These are phyloP conservation scores for Protomyces gravidus DNA, from an alignment of 1,139 yeast genomes.

Conservation along the genomic window DNA sequence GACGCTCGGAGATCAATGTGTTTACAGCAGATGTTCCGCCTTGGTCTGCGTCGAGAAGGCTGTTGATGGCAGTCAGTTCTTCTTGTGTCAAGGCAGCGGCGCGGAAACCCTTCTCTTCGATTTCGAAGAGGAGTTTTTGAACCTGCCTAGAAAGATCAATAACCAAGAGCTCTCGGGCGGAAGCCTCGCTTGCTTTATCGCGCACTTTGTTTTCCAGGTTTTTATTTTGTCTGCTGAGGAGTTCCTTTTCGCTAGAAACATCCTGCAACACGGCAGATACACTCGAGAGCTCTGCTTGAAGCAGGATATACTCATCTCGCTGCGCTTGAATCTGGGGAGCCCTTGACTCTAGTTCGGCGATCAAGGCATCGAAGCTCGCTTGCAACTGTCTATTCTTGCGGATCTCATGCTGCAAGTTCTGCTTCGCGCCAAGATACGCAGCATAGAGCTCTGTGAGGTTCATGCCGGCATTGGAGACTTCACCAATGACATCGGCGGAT, in stretches of 20 bases:
- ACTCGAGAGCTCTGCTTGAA: constrained; percentile 53
- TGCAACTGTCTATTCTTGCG: constrained; percentile 68
- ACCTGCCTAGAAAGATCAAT: constrained; percentile 76
- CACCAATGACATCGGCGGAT: constrained; percentile 48
- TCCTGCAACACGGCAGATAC: constrained; percentile 49
- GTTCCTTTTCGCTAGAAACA: constrained; percentile 46
- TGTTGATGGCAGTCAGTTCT: constrained; percentile 53
- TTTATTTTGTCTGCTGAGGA: constrained; percentile 40
- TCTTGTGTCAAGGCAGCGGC: constrained; percentile 55
- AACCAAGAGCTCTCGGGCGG: constrained; percentile 46
- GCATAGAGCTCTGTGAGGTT: constrained; percentile 66
- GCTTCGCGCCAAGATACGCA: constrained; percentile 60
- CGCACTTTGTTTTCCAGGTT: constrained; percentile 35
- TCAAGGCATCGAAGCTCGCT: constrained; percentile 63
- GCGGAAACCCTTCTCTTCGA: constrained; percentile 51
- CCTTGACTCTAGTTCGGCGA: constrained; percentile 71
- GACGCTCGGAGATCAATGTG: constrained; percentile 60
- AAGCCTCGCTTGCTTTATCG: constrained; percentile 40
- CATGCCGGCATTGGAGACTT: constrained; percentile 51
- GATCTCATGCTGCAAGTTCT: constrained; percentile 64
- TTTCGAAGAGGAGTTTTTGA: constrained; percentile 64
- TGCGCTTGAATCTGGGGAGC: constrained; percentile 74
- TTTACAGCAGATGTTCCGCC: constrained; percentile 39
- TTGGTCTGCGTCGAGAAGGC: constrained; percentile 29
- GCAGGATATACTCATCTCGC: constrained; percentile 49